Evolutionary conservation across 164 flowering plant genomes (phyloP), one percentile per base, ranked within the genome.

Genomic region (Stephania yunnanensis): DNA sequence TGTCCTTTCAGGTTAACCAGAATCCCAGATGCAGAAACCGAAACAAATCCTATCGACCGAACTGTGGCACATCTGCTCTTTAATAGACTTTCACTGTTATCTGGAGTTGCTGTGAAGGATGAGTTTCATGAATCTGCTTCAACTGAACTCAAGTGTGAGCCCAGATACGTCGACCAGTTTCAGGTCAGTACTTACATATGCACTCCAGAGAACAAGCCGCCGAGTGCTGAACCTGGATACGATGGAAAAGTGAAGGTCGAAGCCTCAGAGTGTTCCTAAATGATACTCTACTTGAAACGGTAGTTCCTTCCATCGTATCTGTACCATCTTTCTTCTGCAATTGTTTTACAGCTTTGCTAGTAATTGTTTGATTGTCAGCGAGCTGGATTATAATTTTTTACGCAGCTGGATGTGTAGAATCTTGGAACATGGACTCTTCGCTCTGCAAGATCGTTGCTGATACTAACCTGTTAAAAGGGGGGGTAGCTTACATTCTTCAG

Each of bases 41-140:
- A 88, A 76, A 95, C 97, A 45, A 95, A 95, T 76, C 90, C 92
- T 10, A 87, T 90, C 77, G 98, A 95, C 76, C 88, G 97, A 15
- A 81, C 82, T 1, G 94, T 95, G 53, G 97, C 97, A 64, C 95
- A 90, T 83, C 81, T 95, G 81, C 93, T 95, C 64, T 95, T 95
- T 82, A 90, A 90, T 70, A 81, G 87, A 81, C 90, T 89, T 53
- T 25, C 81, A 67, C 90, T 88, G 9, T 76, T 80, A 19, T 61
- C 87, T 30, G 83, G 67, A 70, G 85, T 83, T 72, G 85, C 74
- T 71, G 70, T 77, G 31, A 73, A 75, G 55, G 83, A 78, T 73
- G 88, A 79, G 70, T 46, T 81, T 42, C 86, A 86, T 22, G 87
- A 85, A 72, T 89, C 87, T 42, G 87, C 88, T 12, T 87, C 84